Percentiles rank a stretch among this genome's conserved stretches.
phyloP scores from a whole-genome alignment of 192 early-diverging fungal species.

The Backusella mclennaniae region DNA sequence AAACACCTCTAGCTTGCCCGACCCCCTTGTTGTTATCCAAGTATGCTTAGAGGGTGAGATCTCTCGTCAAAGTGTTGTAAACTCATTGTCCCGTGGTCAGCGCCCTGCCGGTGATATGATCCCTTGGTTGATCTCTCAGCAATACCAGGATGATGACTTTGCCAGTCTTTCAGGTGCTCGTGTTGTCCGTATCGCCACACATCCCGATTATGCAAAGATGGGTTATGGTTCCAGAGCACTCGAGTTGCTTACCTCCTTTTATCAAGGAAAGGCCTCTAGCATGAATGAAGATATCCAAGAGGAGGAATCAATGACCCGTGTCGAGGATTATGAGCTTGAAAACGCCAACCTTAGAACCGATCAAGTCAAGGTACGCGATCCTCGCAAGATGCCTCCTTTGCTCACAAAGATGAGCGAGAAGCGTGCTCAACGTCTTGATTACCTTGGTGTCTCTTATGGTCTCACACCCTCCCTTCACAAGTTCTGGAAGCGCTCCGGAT shows the following conservation, averaged over 20 bases:
- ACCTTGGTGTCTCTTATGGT: constrained; percentile 95
- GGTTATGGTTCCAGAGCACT: constrained; percentile 93
- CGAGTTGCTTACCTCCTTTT: constrained; percentile 84
- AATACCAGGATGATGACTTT: constrained; percentile 97
- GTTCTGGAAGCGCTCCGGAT: constrained; percentile 95
- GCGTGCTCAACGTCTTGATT: constrained; percentile 76
- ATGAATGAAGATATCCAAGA: constrained; percentile 63
- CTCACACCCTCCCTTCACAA: constrained; percentile 86
- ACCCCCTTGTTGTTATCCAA: constrained; percentile 88
- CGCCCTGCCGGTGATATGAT: constrained; percentile 93
- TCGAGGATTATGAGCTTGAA: constrained; percentile 56
- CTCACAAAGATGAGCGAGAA: constrained; percentile 86
- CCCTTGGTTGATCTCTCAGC: constrained; percentile 94
- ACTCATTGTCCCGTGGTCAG: constrained; percentile 80
- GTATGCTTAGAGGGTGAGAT: constrained; percentile 94
- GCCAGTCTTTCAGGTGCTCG: constrained; percentile 92
- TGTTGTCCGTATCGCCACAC: constrained; percentile 96
- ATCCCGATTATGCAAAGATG: constrained; percentile 96
- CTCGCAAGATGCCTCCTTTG: constrained; percentile 89
- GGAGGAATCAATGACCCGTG: constrained; percentile 44
- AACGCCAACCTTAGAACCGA: constrained; percentile 65
- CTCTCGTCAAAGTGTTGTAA: constrained; percentile 80
- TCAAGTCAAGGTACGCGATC: constrained; percentile 80
- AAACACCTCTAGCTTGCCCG: constrained; percentile 71
- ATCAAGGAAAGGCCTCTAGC: constrained; percentile 74